Evolutionary conservation across 805 yeast genomes (phyloP).

Genomic region (Nakazawaea pomicola): DNA sequence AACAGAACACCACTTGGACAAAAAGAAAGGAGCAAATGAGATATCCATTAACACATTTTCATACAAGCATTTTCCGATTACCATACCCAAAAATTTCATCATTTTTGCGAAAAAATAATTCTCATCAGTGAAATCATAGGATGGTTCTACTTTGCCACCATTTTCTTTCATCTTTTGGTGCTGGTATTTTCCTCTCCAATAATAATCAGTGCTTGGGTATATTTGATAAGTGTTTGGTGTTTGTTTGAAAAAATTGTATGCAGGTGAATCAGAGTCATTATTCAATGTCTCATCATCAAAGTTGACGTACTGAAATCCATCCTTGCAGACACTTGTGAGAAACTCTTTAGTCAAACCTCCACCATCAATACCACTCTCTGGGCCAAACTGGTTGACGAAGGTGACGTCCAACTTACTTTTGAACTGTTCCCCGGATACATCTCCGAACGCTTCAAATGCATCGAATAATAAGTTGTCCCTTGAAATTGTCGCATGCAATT

Average conservation of each 20-base stretch:
- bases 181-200: constrained; percentile 22
- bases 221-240: constrained; percentile 50
- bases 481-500: constrained; percentile 48
- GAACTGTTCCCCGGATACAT: constrained; percentile 44
- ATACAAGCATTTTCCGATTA: constrained; percentile 85
- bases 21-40: constrained; percentile 80
- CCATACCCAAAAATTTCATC: constrained; percentile 66
- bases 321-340: constrained; percentile 63
- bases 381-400: constrained; percentile 69
- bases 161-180: constrained; percentile 21
- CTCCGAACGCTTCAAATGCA: constrained; percentile 57
- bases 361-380: constrained; percentile 92
- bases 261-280: background rate
- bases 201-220: constrained; percentile 63
- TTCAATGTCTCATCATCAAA: constrained; percentile 12
- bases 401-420: constrained; percentile 58
- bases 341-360: constrained; percentile 95
- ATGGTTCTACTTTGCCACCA: constrained; percentile 19
- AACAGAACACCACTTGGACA: constrained; percentile 58
- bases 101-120: constrained; percentile 24
- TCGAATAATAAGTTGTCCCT: constrained; percentile 72
- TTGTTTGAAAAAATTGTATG: constrained; percentile 32
- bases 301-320: constrained; percentile 49
- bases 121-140: constrained; percentile 15
- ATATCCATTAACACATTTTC: constrained; percentile 79